Conservation (phyloP, 306 rosid species). For the Pterocarpus macrocarpus region DNA sequence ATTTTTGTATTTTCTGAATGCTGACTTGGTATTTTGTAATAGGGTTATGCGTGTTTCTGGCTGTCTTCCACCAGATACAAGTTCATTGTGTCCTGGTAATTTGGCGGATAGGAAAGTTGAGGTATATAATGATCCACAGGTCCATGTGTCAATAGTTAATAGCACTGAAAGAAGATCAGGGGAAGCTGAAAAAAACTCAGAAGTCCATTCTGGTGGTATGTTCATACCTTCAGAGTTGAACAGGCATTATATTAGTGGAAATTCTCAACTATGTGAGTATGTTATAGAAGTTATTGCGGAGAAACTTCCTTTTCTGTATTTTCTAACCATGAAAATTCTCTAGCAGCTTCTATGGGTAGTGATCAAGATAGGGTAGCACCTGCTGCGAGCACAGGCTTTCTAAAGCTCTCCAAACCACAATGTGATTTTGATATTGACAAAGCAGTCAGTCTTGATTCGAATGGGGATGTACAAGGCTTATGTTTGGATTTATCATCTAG, state of each 20-base stretch:
- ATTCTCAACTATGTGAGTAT: constrained; percentile 45
- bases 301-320: constrained; percentile 42
- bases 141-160: constrained; percentile 31
- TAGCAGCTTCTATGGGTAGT: constrained; percentile 42
- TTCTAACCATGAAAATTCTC: constrained; percentile 43
- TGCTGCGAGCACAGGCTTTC: constrained; percentile 31
- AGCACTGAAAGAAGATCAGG: constrained; percentile 45
- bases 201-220: constrained; percentile 32
- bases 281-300: constrained; percentile 31
- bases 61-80: constrained; percentile 38
- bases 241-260: constrained; percentile 40
- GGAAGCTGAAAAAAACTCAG: constrained; percentile 39
- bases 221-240: constrained; percentile 31
- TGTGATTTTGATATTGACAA: constrained; percentile 37
- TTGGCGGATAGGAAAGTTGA: constrained; percentile 44
- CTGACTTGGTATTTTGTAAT: constrained; percentile 35
- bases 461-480: constrained; percentile 48
- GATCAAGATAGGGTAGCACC: constrained; percentile 44
- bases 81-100: constrained; percentile 35
- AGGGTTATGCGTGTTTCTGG: constrained; percentile 62
- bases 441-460: constrained; percentile 33
- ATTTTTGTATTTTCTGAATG: constrained; percentile 6
- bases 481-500: constrained; percentile 52
- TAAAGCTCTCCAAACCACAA: constrained; percentile 33
- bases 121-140: constrained; percentile 43